Evolutionary conservation across 2,329 filamentous ascomycete genomes (phyloP).

Genomic region (Metarhizium sp.): DNA sequence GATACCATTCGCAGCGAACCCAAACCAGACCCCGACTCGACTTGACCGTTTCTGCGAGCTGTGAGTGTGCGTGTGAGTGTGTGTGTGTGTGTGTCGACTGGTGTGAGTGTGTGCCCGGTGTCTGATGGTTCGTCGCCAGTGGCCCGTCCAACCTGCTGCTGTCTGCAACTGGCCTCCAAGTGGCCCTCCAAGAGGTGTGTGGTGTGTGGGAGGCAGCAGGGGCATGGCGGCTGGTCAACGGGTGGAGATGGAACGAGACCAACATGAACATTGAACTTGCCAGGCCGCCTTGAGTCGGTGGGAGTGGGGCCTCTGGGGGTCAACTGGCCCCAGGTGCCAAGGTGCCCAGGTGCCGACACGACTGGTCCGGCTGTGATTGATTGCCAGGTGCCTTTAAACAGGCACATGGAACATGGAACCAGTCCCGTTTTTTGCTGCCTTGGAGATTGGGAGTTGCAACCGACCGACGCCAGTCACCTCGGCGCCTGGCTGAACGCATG

Average conservation of each 20-base stretch:
- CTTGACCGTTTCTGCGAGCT: background rate
- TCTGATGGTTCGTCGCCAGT: slow-evolving; percentile 1
- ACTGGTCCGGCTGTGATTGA: too few relatives aligned
- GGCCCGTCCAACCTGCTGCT: background rate
- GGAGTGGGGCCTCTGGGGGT: slow-evolving; percentile 5
- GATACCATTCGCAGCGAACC: slow-evolving; percentile 6
- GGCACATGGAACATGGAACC: too few relatives aligned
- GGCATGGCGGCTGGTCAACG: too few relatives aligned
- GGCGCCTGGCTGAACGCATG: too few relatives aligned
- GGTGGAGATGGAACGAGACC: background rate
- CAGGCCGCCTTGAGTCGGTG: slow-evolving; percentile 4
- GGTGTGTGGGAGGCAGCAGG: background rate
- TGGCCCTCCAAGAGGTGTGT: background rate
- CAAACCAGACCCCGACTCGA: background rate
- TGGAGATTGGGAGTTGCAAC: too few relatives aligned
- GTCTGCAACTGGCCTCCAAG: background rate
- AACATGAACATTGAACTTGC: too few relatives aligned
- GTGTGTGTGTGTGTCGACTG: background rate
- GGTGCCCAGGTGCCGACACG: too few relatives aligned
- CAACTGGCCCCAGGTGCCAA: background rate
- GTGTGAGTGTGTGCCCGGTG: background rate
- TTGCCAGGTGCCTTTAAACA: too few relatives aligned
- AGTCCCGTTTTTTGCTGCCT: too few relatives aligned
- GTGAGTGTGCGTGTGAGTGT: background rate
- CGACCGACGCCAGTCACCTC: too few relatives aligned